phyloP scores from a whole-genome alignment of 345 rosid genomes.

The Eucalyptus caleyi region DNA sequence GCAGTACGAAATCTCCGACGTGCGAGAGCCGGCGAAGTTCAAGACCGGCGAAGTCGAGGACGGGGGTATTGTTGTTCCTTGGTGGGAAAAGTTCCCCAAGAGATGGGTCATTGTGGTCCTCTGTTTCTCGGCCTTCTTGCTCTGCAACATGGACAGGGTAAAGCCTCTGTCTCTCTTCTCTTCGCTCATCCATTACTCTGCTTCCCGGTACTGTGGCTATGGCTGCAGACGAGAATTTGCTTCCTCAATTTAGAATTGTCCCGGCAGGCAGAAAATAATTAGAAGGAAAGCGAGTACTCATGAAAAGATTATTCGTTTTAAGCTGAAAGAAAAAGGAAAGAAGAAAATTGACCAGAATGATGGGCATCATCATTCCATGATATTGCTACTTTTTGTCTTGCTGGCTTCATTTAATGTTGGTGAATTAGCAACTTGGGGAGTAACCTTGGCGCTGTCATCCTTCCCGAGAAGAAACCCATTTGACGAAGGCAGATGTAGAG shows the following conservation, averaged over 20 bases:
- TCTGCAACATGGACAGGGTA: slow-evolving; percentile 94
- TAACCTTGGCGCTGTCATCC: not conserved
- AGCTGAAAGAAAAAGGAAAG: not conserved
- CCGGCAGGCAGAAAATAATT: not conserved
- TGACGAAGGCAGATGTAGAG: not conserved
- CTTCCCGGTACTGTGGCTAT: not conserved
- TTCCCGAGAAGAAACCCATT: not conserved
- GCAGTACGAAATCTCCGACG: slow-evolving; percentile 7
- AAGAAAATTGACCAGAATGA: not conserved
- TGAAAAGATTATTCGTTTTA: not conserved
- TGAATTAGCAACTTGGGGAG: not conserved
- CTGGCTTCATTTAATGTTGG: not conserved
- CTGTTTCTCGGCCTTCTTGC: slow-evolving; percentile 84
- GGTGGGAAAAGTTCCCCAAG: slow-evolving; percentile 91
- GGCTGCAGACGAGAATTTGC: not conserved
- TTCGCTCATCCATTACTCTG: not conserved
- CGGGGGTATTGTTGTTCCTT: slow-evolving; percentile 22
- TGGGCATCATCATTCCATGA: not conserved
- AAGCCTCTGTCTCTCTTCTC: not conserved
- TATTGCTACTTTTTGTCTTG: not conserved
- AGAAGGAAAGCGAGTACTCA: not conserved
- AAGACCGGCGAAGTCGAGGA: slow-evolving; percentile 6
- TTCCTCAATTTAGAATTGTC: not conserved
- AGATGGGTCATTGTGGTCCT: slow-evolving; percentile 81
- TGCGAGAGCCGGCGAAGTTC: slow-evolving; percentile 17